Evolutionary conservation across 106 monocot species (phyloP), one percentile per base, ranked within the genome.

Genomic region (Dendrobium huoshanense): DNA sequence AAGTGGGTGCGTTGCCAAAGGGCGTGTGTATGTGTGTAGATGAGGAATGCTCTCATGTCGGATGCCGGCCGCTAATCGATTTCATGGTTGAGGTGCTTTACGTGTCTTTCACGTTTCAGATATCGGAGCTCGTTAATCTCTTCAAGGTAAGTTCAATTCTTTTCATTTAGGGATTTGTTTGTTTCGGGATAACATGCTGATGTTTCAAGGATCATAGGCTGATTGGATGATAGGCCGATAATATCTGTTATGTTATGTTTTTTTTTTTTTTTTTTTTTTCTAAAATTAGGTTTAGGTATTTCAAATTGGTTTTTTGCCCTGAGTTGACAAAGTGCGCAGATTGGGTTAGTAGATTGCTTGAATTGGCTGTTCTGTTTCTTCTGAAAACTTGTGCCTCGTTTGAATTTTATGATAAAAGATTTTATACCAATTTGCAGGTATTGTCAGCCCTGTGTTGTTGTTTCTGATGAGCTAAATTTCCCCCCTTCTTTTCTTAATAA

Each of bases 111-210:
- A 70, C 58, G 55, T 96, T 96, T 80, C 80, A 92, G 82, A 85
- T 94, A 67, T 16, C 81, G 24, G 96, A 96, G 86, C 87, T 96
- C 22, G 92, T 90, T 70, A 92, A 72, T 72, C 80, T 96, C 65
- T 96, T 91, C 73, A 91, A 94, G 93, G 96, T 96, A n/a, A 76
- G 68, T 61, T 22, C 4, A 27, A 16, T 47, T 47, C 5, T 19
- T 16, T 22, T 19, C 15, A 11, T 49, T 29, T 76, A 25, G 11
- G 19, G 43, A 17, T 74, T 29, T 18, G 5, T 17, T 37, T 4
- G 19, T 19, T 4, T 11, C 41, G 4, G 16, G 16, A 10, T 29
- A 1, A 7, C 27, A 9, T 41, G 22, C 19, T 72, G 17, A 3
- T 1, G 1, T 54, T 54, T 54, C 16, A 16, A 54, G 54, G 16